Base-by-base conservation (phyloP, 2,329 filamentous ascomycete genomes). In the Mycosphaerella arachidis region DNA sequence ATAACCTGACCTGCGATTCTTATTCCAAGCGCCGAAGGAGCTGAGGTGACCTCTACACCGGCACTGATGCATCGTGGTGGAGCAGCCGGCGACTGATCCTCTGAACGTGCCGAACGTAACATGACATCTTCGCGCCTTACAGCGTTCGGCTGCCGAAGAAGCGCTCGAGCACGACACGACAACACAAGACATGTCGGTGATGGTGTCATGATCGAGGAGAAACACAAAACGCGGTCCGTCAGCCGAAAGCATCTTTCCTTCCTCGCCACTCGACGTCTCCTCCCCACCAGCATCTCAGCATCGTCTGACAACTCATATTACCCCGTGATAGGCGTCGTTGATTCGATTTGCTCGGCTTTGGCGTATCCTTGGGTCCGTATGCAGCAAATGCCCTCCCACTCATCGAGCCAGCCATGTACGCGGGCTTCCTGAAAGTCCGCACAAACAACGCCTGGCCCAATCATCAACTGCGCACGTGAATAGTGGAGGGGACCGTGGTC, bases 341-440 rank as follows among this genome's bases (percentile, higher is more conserved):
- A 43, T 4, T n/a, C 16, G 40, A 18, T 8, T 16, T 43, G 40
- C 40, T 43, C 29, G 83, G 84, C 2, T 81, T 82, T 2, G 84
- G 83, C 8, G 76, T 86, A 1, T 78, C 78, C 3, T 78, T 86
- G 45, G 81, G 81, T 1, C 80, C 82, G 27, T 84, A 84, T 59
- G 79, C 82, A 3, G 53, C 60, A 6, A 78, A 78, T 16, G 81
- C 83, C 3, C 81, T 86, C 77, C 71, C 75, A 10, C 70, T 81
- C 4, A 79, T 84, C 60, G 77, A 79, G 13, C 79, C 81, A 1
- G 72, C 71, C n/a, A 68, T 79, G 37, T 64, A 69, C 45, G 68
- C 71, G 6, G 76, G 75, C 0, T 82, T 80, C 65, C 64, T 74
- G 27, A 75, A 72, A 55, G 71, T 72, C 48, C 72, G 70, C 20